Evolutionary conservation across 257 asterid species (phyloP), one percentile per base, ranked within the genome.

Genomic region (Solanum bulbocastanum): DNA sequence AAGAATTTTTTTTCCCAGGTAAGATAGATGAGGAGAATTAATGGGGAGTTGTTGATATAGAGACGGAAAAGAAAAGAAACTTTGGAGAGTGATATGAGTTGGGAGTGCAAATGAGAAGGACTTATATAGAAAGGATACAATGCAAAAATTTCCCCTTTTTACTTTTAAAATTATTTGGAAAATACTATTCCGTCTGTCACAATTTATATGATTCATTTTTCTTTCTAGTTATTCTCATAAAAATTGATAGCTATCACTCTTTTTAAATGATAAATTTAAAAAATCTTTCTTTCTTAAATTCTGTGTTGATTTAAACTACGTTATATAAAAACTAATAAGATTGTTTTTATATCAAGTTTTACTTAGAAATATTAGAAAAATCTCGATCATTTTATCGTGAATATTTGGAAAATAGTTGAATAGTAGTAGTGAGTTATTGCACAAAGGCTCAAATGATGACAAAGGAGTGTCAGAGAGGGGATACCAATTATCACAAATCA

Each of bases 401-500:
- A 22, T 58, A 62, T n/a, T 62, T 62, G 71, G 71, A 23, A 23
- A 62, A n/a, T 62, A 11, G 72, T 66, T 12, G 74, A 44, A n/a
- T 15, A 39, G 15, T 35, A 14, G 22, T 16, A 85, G 15, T 37
- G 62, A 18, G 68, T 52, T 69, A 68, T 85, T 68, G 89, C 87
- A 30, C 76, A 58, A 89, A 88, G 90, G 39, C n/a, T 86, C 88
- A 71, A 90, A 90, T 90, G 84, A 87, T 89, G 91, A 60, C 89
- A 79, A 76, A 76, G 76, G 81, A 37, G 87, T 88, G 90, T 87
- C 90, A 86, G 95, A 86, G 87, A 94, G 85, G 88, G 68, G 68
- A 44, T 83, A 87, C 92, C 94, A 89, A 87, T 87, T 82, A 93
- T 92, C 87, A 88, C 92, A 94, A 81, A 93, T 90, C 94, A 92